A percentile compares a stretch with the other conserved stretches of the same genome.
phyloP scores from a whole-genome alignment of 768 basidiomycete species.

The Lepiota brunneoincarnata region DNA sequence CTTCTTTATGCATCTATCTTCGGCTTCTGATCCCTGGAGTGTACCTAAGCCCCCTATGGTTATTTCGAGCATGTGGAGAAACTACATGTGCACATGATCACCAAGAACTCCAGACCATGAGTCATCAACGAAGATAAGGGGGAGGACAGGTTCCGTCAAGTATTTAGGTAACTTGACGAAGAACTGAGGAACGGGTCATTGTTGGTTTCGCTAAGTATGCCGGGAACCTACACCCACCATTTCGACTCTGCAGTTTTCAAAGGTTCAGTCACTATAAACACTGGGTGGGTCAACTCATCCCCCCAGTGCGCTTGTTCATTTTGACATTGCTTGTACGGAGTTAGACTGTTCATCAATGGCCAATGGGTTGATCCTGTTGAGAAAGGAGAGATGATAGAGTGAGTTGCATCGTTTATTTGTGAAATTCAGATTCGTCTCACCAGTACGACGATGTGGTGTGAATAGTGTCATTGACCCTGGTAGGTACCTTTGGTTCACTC shows the following conservation, averaged over 20 bases:
- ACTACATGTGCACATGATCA: no score
- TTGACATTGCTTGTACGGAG: not conserved
- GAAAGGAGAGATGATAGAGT: constrained; percentile 61
- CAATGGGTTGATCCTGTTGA: constrained; percentile 59
- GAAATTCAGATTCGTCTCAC: constrained; percentile 1
- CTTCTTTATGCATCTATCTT: no score
- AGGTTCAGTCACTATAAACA: constrained; percentile 19
- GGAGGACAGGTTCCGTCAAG: no score
- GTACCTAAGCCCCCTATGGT: no score
- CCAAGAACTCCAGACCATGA: no score
- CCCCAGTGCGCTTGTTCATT: not conserved
- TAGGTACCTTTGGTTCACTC: constrained; percentile 14
- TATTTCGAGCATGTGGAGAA: no score
- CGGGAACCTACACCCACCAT: constrained; percentile 17
- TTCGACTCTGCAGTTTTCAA: constrained; percentile 21
- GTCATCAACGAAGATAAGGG: no score
- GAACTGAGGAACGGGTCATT: no score
- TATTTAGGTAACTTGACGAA: no score
- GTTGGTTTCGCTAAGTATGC: constrained; percentile 9
- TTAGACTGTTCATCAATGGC: constrained; percentile 69
- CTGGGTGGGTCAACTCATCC: constrained; percentile 15
- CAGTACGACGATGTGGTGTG: not conserved
- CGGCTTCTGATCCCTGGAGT: no score
- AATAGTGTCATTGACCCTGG: constrained; percentile 58
- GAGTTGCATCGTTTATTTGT: constrained; percentile 22